Conservation (phyloP, 2,329 filamentous ascomycete species). For the Lasiodiplodia sp. region DNA sequence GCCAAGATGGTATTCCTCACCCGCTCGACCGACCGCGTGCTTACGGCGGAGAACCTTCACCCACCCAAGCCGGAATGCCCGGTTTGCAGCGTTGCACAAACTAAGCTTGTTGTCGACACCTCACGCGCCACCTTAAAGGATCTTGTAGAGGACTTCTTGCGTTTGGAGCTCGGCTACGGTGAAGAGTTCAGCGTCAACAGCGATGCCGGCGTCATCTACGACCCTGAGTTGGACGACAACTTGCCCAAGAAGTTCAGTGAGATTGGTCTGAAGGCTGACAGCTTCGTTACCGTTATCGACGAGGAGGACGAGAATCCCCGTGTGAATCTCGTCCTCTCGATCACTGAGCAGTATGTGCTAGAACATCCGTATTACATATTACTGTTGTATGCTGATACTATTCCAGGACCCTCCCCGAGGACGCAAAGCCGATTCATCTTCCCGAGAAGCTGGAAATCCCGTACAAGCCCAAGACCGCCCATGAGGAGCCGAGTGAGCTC, state of each 20-base stretch:
- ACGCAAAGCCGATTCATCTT: slow-evolving; percentile 64
- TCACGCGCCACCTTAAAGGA: slow-evolving; percentile 77
- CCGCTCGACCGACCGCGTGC: slow-evolving; percentile 66
- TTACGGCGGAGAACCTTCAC: slow-evolving; percentile 63
- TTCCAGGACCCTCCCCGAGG: slow-evolving; percentile 38
- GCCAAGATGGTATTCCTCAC: slow-evolving; percentile 89
- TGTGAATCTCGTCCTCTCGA: slow-evolving; percentile 79
- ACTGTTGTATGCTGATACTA: not conserved
- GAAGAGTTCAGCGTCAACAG: slow-evolving; percentile 82
- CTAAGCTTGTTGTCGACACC: slow-evolving; percentile 71
- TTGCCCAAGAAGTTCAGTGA: slow-evolving; percentile 79
- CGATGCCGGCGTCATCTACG: slow-evolving; percentile 81
- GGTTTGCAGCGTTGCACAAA: slow-evolving; percentile 79
- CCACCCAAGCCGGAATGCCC: slow-evolving; percentile 82
- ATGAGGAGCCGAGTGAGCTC: slow-evolving; percentile 31
- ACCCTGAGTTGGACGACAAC: slow-evolving; percentile 88
- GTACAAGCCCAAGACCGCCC: slow-evolving; percentile 51
- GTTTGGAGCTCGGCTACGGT: slow-evolving; percentile 74
- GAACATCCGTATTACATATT: slow-evolving; percentile 27
- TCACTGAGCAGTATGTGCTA: slow-evolving; percentile 65
- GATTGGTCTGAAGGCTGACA: slow-evolving; percentile 75
- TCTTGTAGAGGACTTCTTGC: slow-evolving; percentile 78
- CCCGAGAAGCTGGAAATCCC: slow-evolving; percentile 56
- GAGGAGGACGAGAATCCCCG: slow-evolving; percentile 79
- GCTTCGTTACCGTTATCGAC: slow-evolving; percentile 83